phyloP scores from a whole-genome alignment of 2,329 filamentous ascomycete genomes.

The Pseudopithomyces maydicus region DNA sequence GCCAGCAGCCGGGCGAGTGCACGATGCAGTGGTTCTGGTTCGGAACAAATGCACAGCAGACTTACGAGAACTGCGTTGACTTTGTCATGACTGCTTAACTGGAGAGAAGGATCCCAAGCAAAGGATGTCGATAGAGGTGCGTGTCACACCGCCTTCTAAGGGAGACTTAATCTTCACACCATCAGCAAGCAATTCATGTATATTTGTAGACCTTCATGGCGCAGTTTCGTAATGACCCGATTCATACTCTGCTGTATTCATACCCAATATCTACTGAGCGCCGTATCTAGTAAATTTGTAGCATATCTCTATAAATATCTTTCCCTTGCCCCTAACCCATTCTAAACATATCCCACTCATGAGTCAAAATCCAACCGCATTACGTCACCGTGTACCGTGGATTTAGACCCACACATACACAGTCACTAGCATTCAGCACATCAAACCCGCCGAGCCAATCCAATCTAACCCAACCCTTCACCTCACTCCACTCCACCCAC shows the following conservation, averaged over 20 bases:
- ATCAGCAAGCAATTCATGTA: neutral
- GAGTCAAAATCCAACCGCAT: no score
- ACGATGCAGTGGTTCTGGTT: conserved; percentile 69
- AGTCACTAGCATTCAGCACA: no score
- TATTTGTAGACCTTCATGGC: neutral
- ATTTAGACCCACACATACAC: no score
- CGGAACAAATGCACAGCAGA: conserved; percentile 59
- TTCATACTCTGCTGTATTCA: neutral
- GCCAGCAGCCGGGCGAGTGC: conserved; percentile 53
- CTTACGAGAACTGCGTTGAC: conserved; percentile 66
- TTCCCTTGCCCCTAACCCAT: no score
- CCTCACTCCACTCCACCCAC: neutral
- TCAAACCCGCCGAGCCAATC: neutral
- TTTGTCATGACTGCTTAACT: conserved; percentile 44
- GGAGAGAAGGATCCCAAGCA: neutral
- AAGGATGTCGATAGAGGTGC: neutral
- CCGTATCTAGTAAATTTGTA: no score
- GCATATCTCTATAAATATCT: no score
- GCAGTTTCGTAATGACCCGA: neutral
- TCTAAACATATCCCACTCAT: no score
- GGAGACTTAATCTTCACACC: neutral
- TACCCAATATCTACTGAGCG: neutral
- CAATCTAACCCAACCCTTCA: neutral
- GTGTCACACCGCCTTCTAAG: neutral
- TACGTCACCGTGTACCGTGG: no score